These are phyloP conservation scores for Neobulgaria alba DNA, from an alignment of 2,329 filamentous ascomycete species.

Conservation along the genomic window DNA sequence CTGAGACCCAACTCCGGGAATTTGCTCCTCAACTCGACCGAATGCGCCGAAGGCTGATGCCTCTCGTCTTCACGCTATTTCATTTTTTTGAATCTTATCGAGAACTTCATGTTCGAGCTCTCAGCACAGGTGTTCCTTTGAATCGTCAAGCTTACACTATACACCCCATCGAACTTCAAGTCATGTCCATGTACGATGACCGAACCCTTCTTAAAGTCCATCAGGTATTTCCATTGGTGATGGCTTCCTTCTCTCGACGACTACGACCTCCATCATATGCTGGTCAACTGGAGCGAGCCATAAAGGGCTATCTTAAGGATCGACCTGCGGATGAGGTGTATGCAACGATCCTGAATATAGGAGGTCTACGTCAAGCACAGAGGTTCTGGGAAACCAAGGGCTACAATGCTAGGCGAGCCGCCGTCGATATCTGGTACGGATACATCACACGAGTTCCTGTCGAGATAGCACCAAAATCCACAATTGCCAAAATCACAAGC, in stretches of 20 bases:
- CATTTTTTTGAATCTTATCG: slow-evolving; percentile 62
- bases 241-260: slow-evolving; percentile 55
- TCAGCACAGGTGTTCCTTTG: slow-evolving; percentile 45
- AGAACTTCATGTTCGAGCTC: slow-evolving; percentile 47
- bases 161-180: slow-evolving; percentile 53
- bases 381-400: slow-evolving; percentile 59
- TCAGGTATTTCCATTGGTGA: slow-evolving; percentile 54
- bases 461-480: slow-evolving; percentile 38
- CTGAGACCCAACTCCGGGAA: slow-evolving; percentile 44
- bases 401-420: slow-evolving; percentile 50
- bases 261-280: slow-evolving; percentile 57
- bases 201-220: slow-evolving; percentile 54
- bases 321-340: slow-evolving; percentile 57
- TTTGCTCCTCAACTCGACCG: slow-evolving; percentile 54
- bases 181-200: slow-evolving; percentile 59
- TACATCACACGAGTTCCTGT: slow-evolving; percentile 38
- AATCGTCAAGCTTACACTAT: slow-evolving; percentile 45
- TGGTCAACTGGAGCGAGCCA: slow-evolving; percentile 51
- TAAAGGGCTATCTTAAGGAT: slow-evolving; percentile 51
- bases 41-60: slow-evolving; percentile 56
- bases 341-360: slow-evolving; percentile 49
- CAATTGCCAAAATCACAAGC: slow-evolving; percentile 34
- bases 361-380: slow-evolving; percentile 54
- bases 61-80: slow-evolving; percentile 55
- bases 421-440: slow-evolving; percentile 53